Evolutionary conservation across 805 yeast species (phyloP), one percentile per base, ranked within the genome.

Genomic region (Yarrowia bubula): DNA sequence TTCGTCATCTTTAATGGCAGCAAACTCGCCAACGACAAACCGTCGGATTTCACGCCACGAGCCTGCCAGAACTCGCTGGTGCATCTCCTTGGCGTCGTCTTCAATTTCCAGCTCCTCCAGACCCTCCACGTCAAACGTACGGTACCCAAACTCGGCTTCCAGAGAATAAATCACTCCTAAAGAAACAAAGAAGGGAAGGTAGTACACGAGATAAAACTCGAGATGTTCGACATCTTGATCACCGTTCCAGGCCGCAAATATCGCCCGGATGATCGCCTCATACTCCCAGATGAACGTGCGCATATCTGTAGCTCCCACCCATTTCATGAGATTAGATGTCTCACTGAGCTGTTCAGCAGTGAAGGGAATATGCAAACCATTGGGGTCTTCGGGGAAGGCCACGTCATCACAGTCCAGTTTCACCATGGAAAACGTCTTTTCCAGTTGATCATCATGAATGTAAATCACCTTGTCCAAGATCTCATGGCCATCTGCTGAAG

Each of bases 221-320:
- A 58, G 64, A n/a, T 58, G 35, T 11, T 58, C 64, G 35, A 44
- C 51, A 17, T 58, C 64, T 8, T 58, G 18, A 11, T 44, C 64
- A 1, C 41, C 35, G 51, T 58, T 58, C 64, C 64, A 58, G 17
- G 51, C 64, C 5, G 64, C 64, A 33, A 58, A 58, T 22, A 58
- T 43, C 42, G 51, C 64, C 17, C 64, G 51, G 18, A 58, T 37
- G 14, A 58, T 58, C 22, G 64, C 64, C 51, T 58, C 64, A 14
- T 58, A 58, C 33, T 58, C 64, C 64, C 64, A 58, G 35, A 58
- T 32, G n/a, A 58, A 58, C 1, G 64, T 58, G 1, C 64, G 15
- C 64, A 58, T 58, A n/a, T 58, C 64, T 8, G 64, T 58, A 8
- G 51, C 50, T 15, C 64, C 64, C 10, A 44, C 50, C 64, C 64